Evolutionary conservation across 176 grass and related monocot genomes (phyloP), one percentile per base, ranked within the genome.

Genomic region (Oryza meridionalis): DNA sequence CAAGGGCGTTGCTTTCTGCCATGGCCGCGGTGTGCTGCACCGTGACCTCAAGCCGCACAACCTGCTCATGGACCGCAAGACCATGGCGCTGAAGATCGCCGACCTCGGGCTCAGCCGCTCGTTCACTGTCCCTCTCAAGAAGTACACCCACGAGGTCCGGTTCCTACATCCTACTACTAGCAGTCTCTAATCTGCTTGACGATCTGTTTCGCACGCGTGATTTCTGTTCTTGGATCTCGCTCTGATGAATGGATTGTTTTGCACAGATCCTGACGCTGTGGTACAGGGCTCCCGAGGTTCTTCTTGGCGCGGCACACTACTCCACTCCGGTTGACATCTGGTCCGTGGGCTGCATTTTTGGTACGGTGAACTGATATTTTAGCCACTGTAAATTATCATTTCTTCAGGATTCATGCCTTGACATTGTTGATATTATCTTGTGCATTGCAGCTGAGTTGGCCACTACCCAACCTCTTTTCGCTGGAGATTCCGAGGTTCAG

Each of bases 311-410:
- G n/a, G 89, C 89, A 0, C 96, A 90, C 80, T 99, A 99, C 78
- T 90, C 96, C 63, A 96, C 93, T 26, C 93, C 96, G 0, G 93
- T 99, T 50, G 96, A 99, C 65, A 96, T 99, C 33, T 99, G 96
- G 96, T 99, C 96, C 15, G 85, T 99, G 16, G 96, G 93, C 27
- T 99, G 96, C 81, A 94, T 99, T 65, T 99, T 99, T 58, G 96
- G 96, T 99, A 92, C 3, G 62, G 19, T 80, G 50, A 75, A 16
- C 70, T 67, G 1, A 81, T 63, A 8, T n/a, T 37, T 77, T 21
- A 1, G 29, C 4, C 16, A 6, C 10, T 40, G 46, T 27, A 58
- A 22, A 40, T 32, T 13, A 22, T 11, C 42, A 9, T 29, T 42
- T 50, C 9, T 82, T 75, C 27, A 45, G 31, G 63, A 45, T 65